Evolutionary conservation across 495 filamentous ascomycete species (phyloP), one percentile per base, ranked within the genome.

Genomic region (Penicillium psychrofluorescens): DNA sequence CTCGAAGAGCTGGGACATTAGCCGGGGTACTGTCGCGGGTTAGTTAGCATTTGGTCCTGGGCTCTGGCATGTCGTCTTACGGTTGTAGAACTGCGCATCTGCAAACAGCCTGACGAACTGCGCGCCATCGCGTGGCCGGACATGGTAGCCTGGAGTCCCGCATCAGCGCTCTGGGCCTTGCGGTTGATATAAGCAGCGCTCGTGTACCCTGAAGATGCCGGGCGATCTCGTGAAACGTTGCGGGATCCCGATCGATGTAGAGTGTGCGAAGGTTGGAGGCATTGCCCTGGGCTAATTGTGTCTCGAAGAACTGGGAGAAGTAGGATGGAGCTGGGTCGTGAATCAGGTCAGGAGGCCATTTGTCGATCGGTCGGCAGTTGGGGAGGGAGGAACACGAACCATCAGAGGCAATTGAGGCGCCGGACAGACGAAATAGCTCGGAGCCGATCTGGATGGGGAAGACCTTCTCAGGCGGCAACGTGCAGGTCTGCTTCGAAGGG

Each of bases 401-500:
- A 80, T 97, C 91, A 40, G 90, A 95, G 36, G 88, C 90, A 49
- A 97, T 79, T 38, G 88, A 95, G 12, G 91, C 91, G n/a, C 91
- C 91, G 0, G 90, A 95, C 34, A 97, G 75, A 55, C 86, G 84
- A 64, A 96, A 97, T 35, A 95, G 66, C 66, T 95, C 84, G 8
- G 83, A 85, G 31, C 91, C 91, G 46, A 97, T 91, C 68, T 97
- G 91, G 45, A 97, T 91, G 4, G 91, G 82, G 59, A 95, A 97
- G 3, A 95, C 82, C 63, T 84, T 84, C 36, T 79, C 79, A 5
- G 59, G 52, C 7, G 80, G 80, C 5, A 84, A 46, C 10, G 45
- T 56, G 50, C 58, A 63, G 15, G 15, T 16, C 15, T 16, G 15
- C 13, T 41, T 34, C 2, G 10, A 2, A 7, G 32, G 2, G 32